phyloP scores from a whole-genome alignment of 1,284 basidiomycete species.

The Neolentinus lepideus region DNA sequence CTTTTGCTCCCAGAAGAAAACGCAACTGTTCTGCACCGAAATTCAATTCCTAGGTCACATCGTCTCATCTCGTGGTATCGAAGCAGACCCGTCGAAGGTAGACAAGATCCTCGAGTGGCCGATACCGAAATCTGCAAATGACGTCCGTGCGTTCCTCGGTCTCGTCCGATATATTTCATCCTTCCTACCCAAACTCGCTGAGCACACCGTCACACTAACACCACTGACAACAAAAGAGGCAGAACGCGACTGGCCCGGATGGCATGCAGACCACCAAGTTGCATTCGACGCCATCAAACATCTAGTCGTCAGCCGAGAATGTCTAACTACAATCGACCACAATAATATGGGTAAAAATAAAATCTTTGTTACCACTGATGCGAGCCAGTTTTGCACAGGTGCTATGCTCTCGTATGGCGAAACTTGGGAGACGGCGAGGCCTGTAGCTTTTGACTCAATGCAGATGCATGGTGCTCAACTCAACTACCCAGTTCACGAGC shows the following conservation, averaged over 20 bases:
- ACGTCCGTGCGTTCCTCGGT: slow-evolving; percentile 29
- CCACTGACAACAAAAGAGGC: slow-evolving; percentile 22
- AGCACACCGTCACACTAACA: slow-evolving; percentile 22
- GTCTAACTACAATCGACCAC: slow-evolving; percentile 26
- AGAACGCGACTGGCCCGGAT: slow-evolving; percentile 10
- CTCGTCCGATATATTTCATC: slow-evolving; percentile 26
- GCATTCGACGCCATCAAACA: slow-evolving; percentile 33
- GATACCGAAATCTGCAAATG: slow-evolving; percentile 13
- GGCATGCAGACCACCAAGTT: slow-evolving; percentile 19
- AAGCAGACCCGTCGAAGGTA: too few species aligned
- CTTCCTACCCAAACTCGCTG: slow-evolving; percentile 26
- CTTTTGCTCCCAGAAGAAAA: background rate
- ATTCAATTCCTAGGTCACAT: background rate
- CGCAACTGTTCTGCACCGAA: background rate
- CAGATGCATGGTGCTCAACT: slow-evolving; percentile 8
- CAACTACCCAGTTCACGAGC: too few species aligned
- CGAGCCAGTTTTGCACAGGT: slow-evolving; percentile 24
- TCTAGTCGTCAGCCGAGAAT: slow-evolving; percentile 18
- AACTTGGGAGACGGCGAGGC: slow-evolving; percentile 20
- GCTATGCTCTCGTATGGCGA: slow-evolving; percentile 24
- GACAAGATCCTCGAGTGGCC: slow-evolving; percentile 28
- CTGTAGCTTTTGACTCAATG: slow-evolving; percentile 25
- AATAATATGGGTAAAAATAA: slow-evolving; percentile 19
- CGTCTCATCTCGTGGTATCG: too few species aligned
- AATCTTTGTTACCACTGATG: slow-evolving; percentile 30